These are phyloP conservation scores for Penicillium sp. DNA, from an alignment of 2,329 filamentous ascomycete genomes.

Conservation along the genomic window DNA sequence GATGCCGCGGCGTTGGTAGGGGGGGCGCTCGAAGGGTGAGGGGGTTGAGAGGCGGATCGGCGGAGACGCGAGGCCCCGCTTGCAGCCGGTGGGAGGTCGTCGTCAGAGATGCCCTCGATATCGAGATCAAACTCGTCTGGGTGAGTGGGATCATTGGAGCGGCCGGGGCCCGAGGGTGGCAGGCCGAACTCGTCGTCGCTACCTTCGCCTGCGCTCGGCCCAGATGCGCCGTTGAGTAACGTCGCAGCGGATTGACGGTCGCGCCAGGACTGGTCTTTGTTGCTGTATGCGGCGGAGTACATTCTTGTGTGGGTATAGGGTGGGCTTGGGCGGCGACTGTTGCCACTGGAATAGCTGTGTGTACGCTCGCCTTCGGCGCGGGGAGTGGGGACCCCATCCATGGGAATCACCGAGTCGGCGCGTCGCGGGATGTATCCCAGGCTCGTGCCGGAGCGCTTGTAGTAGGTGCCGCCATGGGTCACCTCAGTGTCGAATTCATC, in stretches of 20 bases:
- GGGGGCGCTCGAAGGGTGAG: constrained; percentile 19
- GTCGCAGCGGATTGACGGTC: constrained; percentile 47
- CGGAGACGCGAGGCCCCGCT: constrained; percentile 29
- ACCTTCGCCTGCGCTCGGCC: constrained; percentile 28
- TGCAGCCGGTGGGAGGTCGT: constrained; percentile 59
- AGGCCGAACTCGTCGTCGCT: constrained; percentile 52
- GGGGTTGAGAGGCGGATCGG: constrained; percentile 37
- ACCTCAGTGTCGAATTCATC: constrained; percentile 97
- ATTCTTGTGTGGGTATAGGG: constrained; percentile 48
- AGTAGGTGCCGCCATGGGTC: constrained; percentile 68
- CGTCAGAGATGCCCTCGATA: constrained; percentile 47
- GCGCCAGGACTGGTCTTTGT: constrained; percentile 44
- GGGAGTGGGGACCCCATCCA: constrained; percentile 48
- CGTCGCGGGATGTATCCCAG: constrained; percentile 73
- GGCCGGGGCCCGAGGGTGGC: constrained; percentile 36
- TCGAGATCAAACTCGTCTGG: constrained; percentile 38
- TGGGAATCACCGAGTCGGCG: constrained; percentile 57
- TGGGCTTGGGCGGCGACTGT: constrained; percentile 52
- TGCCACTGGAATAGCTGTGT: constrained; percentile 57
- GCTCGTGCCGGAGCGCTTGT: constrained; percentile 72
- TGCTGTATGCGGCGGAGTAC: constrained; percentile 49
- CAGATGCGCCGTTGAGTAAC: constrained; percentile 43
- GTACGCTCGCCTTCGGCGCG: constrained; percentile 29
- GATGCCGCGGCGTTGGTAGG: constrained; percentile 19
- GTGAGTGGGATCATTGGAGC: constrained; percentile 33